Conservation (phyloP, 176 grass and related monocot species). For the Rhipidocladum racemiflorum region DNA sequence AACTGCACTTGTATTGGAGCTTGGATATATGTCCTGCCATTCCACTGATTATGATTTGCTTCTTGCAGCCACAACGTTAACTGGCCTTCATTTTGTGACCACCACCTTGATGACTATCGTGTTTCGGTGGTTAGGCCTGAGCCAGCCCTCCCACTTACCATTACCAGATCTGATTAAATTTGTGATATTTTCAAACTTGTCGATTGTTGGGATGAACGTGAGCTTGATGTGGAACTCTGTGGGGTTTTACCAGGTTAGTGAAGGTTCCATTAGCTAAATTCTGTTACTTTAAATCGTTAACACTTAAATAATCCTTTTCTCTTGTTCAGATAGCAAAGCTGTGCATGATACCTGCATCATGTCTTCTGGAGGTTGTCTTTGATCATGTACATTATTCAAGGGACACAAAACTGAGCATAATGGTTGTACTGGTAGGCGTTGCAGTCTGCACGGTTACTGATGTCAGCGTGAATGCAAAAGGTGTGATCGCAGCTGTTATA, state of each 20-base stretch:
- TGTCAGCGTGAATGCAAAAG: constrained; percentile 90
- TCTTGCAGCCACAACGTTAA: constrained; percentile 77
- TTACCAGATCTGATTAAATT: constrained; percentile 76
- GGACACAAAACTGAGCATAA: constrained; percentile 91
- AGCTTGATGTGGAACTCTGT: constrained; percentile 99
- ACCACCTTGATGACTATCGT: constrained; percentile 80
- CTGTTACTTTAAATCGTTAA: background rate
- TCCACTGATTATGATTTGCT: constrained; percentile 6
- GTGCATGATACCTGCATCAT: constrained; percentile 95
- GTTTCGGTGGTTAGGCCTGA: constrained; percentile 74
- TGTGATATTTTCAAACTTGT: constrained; percentile 80
- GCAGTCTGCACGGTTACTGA: constrained; percentile 85
- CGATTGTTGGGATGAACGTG: constrained; percentile 91
- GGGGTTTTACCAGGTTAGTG: constrained; percentile 83
- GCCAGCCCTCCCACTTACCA: constrained; percentile 83
- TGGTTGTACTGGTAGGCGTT: constrained; percentile 81
- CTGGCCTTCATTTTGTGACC: constrained; percentile 86
- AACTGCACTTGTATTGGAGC: background rate
- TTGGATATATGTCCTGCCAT: constrained; percentile 12
- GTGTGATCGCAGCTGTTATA: constrained; percentile 75
- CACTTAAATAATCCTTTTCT: constrained; percentile 6
- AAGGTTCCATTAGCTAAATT: constrained; percentile 8
- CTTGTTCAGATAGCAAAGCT: constrained; percentile 82
- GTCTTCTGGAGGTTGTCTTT: constrained; percentile 89
- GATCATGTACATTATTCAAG: constrained; percentile 81